phyloP scores from a whole-genome alignment of 805 yeast genomes.

The Saccharomycopsis synnaedendra region DNA sequence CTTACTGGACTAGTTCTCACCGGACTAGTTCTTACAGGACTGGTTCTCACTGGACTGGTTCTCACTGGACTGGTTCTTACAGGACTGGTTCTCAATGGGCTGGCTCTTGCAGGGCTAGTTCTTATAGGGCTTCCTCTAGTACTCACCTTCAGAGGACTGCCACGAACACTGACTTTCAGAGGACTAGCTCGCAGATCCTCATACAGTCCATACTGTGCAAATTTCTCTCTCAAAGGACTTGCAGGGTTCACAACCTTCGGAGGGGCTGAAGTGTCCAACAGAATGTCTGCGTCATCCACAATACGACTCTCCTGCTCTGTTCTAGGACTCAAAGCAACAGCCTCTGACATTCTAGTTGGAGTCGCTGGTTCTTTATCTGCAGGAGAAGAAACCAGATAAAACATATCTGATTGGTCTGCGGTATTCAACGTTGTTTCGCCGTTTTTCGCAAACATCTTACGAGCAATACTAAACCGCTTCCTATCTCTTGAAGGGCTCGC shows the following conservation, averaged over 20 bases:
- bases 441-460: background rate
- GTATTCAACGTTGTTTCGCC: background rate
- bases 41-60: background rate
- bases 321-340: slow-evolving; percentile 22
- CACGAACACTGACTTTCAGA: background rate
- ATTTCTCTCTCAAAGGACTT: slow-evolving; percentile 11
- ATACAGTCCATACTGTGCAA: background rate
- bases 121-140: background rate
- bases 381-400: slow-evolving; percentile 3
- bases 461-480: background rate
- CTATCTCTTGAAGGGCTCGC: background rate
- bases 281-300: slow-evolving; percentile 17
- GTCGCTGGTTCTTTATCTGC: slow-evolving; percentile 14
- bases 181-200: no score
- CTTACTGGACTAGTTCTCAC: background rate
- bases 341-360: slow-evolving; percentile 23
- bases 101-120: background rate
- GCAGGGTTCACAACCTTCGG: slow-evolving; percentile 9
- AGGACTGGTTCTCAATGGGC: background rate
- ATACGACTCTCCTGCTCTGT: slow-evolving; percentile 21
- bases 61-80: background rate
- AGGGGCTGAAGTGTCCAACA: slow-evolving; percentile 16
- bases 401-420: background rate
- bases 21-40: background rate
- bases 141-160: background rate